Evolutionary conservation across 176 grass and related monocot genomes (phyloP), one percentile per base, ranked within the genome.

Genomic region (Elaeis guineensis): DNA sequence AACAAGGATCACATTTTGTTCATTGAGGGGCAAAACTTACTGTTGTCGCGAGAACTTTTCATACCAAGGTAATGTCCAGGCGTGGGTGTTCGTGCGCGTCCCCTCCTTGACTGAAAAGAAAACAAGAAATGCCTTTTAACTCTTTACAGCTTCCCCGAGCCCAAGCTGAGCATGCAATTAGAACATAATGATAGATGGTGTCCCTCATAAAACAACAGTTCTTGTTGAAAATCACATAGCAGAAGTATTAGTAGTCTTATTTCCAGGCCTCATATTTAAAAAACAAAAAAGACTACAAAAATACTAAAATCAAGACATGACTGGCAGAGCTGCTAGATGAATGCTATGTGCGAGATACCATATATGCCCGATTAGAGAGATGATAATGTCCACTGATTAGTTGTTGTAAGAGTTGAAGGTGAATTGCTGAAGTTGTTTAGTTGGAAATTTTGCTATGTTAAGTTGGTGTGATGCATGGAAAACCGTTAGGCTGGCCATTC

Each of bases 401-500:
- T 86, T 84, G 74, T 80, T 72, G 79, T 69, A 77, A 70, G 71
- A 84, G 77, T 84, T 90, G 82, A 74, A 82, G 82, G 53, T 82
- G 79, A 82, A 77, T 44, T 54, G 75, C 82, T 85, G 72, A 82
- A n/a, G 57, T 73, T 48, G 71, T 90, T 90, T 79, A 90, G 82
- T 79, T 86, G 82, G 69, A 82, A 79, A 77, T 21, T 57, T 90
- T 79, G 75, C 72, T 85, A 86, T 5, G 55, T 74, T 85, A 73
- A 85, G 75, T 90, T 89, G 81, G 72, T 75, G 77, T 90, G 66
- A 79, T 89, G 78, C 63, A 82, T 90, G 66, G 75, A 70, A 85
- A 79, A 72, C 64, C 79, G 70, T 85, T 82, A 70, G 68, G 78
- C 71, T 82, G 82, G 66, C 78, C 78, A 90, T 72, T 85, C 82